Conservation (phyloP, 2,329 filamentous ascomycete genomes). For the Penicillium capsulatum region DNA sequence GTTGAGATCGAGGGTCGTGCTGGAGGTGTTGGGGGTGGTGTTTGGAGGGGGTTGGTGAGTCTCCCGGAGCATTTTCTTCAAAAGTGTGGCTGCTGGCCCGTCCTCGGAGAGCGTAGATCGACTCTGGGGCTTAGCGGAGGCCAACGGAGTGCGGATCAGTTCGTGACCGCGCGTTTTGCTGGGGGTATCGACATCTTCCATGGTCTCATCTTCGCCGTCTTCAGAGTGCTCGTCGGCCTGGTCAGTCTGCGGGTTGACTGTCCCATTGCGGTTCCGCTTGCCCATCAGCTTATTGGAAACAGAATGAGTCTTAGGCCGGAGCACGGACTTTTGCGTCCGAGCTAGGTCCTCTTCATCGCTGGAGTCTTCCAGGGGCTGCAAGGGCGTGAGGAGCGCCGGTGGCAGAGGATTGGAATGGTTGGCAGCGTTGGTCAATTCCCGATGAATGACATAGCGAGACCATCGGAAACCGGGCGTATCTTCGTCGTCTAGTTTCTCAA, state of each 20-base stretch:
- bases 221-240: constrained; percentile 40
- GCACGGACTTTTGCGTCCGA: constrained; percentile 41
- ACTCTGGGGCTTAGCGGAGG: constrained; percentile 14
- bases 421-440: constrained; percentile 35
- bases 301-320: constrained; percentile 41
- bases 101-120: constrained; percentile 12
- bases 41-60: constrained; percentile 4
- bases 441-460: constrained; percentile 41
- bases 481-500: constrained; percentile 38
- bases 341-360: constrained; percentile 33
- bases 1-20: background rate
- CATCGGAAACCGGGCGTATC: constrained; percentile 36
- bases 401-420: constrained; percentile 27
- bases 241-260: constrained; percentile 16
- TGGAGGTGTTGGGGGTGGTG: constrained; percentile 1
- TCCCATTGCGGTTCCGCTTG: constrained; percentile 38
- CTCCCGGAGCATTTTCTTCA: constrained; percentile 20
- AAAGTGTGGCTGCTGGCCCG: constrained; percentile 14
- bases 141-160: constrained; percentile 21
- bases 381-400: constrained; percentile 31
- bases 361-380: constrained; percentile 34
- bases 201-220: constrained; percentile 21
- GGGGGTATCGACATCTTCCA: constrained; percentile 20
- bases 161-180: constrained; percentile 24
- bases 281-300: constrained; percentile 40